These are phyloP conservation scores for Polytrichum commune DNA, from an alignment of 225 moss, liverwort and hornwort species.

Conservation along the genomic window DNA sequence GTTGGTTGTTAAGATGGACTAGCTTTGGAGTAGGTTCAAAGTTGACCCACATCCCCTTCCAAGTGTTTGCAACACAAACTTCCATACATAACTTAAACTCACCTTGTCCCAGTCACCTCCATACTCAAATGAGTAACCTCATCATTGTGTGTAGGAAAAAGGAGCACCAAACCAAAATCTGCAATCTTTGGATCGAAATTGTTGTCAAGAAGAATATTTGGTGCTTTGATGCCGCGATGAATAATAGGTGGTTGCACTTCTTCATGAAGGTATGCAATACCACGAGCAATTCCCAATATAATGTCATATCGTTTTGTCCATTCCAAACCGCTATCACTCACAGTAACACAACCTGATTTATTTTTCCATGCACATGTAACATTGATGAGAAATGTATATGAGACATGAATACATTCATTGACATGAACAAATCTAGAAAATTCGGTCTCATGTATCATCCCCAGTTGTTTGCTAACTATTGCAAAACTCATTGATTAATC, in stretches of 20 bases:
- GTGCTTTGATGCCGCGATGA: slow-evolving; percentile 66
- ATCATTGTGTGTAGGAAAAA: slow-evolving; percentile 5
- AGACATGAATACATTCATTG: too few species aligned
- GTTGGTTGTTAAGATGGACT: too few species aligned
- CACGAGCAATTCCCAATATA: slow-evolving; percentile 56
- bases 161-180: slow-evolving; percentile 55
- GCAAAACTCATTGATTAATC: neutral
- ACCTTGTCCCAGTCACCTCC: neutral
- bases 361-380: neutral
- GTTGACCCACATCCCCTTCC: too few species aligned
- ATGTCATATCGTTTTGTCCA: slow-evolving; percentile 60
- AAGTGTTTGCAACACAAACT: too few species aligned
- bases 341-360: neutral
- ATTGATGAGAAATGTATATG: neutral
- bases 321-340: slow-evolving; percentile 18
- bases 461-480: too few species aligned
- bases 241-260: slow-evolving; percentile 63
- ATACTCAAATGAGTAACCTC: neutral
- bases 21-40: too few species aligned
- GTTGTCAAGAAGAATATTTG: slow-evolving; percentile 56
- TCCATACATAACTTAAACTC: neutral
- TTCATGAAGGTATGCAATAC: slow-evolving; percentile 62
- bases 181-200: slow-evolving; percentile 60
- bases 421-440: too few species aligned
- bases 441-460: too few species aligned